Evolutionary conservation across 2,329 filamentous ascomycete species (phyloP).

Genomic region (Ophioceras dolichostomum): DNA sequence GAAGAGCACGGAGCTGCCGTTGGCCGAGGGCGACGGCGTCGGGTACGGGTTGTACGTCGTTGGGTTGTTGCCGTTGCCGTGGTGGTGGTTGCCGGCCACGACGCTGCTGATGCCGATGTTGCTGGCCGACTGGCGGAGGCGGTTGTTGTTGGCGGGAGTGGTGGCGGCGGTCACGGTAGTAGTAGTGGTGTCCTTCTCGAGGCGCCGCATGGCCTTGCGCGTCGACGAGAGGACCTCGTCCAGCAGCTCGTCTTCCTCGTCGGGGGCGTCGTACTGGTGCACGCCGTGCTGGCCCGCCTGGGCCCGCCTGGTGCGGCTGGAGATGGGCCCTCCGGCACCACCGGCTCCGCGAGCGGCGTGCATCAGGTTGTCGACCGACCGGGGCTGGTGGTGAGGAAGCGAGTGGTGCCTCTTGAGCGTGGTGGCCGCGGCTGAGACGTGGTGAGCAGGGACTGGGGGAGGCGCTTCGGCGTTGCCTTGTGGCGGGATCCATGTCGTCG

Average conservation of each 20-base stretch:
- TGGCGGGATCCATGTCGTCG: too few relatives aligned
- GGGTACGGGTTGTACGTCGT: conserved; percentile 57
- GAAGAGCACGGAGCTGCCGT: conserved; percentile 65
- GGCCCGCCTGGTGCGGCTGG: conserved; percentile 68
- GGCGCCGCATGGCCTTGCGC: conserved; percentile 58
- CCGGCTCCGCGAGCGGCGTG: conserved; percentile 31
- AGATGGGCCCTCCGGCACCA: conserved; percentile 45
- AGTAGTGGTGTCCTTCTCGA: conserved; percentile 45
- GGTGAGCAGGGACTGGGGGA: conserved; percentile 38
- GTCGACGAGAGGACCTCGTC: conserved; percentile 79
- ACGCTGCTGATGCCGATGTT: conserved; percentile 39
- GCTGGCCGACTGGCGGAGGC: conserved; percentile 49
- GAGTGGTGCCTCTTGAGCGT: conserved; percentile 55
- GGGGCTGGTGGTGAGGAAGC: conserved; percentile 47
- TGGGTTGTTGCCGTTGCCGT: too few relatives aligned
- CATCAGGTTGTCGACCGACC: conserved; percentile 51
- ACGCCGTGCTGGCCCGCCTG: conserved; percentile 52
- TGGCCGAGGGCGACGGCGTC: conserved; percentile 67
- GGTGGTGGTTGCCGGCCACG: too few relatives aligned
- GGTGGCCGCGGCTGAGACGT: conserved; percentile 36
- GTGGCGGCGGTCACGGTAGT: conserved; percentile 22
- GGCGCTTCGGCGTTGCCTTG: conserved; percentile 28
- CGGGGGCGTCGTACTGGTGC: conserved; percentile 83
- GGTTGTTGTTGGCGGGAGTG: not conserved
- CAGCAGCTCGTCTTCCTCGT: conserved; percentile 91